Evolutionary conservation across 1,284 basidiomycete genomes (phyloP), one percentile per base, ranked within the genome.

Genomic region (Cryptococcus hybrid): DNA sequence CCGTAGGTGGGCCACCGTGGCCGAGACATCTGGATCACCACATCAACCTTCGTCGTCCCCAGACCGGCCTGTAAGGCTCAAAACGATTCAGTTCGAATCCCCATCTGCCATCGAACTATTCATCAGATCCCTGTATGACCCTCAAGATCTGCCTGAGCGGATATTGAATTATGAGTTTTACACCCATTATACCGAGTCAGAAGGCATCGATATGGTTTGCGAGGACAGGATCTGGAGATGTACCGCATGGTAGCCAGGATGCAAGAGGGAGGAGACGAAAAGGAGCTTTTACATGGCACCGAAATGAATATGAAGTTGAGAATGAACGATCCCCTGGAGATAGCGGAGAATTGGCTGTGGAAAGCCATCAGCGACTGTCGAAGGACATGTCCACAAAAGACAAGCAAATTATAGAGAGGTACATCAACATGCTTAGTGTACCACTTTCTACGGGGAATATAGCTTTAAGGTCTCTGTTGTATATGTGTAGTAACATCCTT

Each of bases 141-240:
- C 91, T 1, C 79, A 79, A 85, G 73, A 74, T 53, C 57, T 70
- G 13, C 65, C 70, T 4, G 62, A 68, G 51, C 63, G 70, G 88
- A 8, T 83, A 84, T 1, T 81, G 2, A 91, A 95, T 70, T 96
- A 96, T 76, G 85, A 88, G 64, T 87, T 87, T 86, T 80, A 80
- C 61, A 76, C 76, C 7, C 77, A 78, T 54, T 79, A 80, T 59
- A 75, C 78, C 55, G 73, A 73, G n/a, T 66, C 75, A 55, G 68
- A 75, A 54, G 59, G 60, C 64, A 18, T 39, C 12, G 61, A 75
- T 53, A 63, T 69, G 55, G 62, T 75, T 18, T 71, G 63, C 15
- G 79, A 80, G 56, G 76, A 54, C 76, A 80, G 53, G 79, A 81
- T 60, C 63, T 80, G 30, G 68, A 76, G 53, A 55, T 78, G 39